Conservation (phyloP, 2,329 filamentous ascomycete species). For the Immersiporthe knoxdaviesiana region DNA sequence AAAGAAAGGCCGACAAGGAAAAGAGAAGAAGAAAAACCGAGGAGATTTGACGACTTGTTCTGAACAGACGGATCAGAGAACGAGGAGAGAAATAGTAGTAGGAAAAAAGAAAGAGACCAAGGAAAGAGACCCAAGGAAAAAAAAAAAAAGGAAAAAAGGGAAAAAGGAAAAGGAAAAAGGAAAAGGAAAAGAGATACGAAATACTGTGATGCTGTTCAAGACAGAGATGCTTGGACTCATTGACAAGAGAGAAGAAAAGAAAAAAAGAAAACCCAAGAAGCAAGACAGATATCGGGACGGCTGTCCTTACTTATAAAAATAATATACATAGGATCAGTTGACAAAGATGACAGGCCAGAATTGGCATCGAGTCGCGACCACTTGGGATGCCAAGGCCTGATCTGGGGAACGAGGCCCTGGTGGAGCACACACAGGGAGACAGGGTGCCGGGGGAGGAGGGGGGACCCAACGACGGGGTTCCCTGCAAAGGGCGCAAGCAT, state of each 20-base stretch:
- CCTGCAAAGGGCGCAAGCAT: constrained; percentile 22
- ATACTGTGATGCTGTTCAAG: constrained; percentile 50
- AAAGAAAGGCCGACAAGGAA: constrained; percentile 25
- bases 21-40: constrained; percentile 10
- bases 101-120: constrained; percentile 24
- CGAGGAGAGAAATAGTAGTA: constrained; percentile 25
- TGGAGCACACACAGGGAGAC: constrained; percentile 11
- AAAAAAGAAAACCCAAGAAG: constrained; percentile 37
- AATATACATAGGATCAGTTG: constrained; percentile 15
- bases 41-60: constrained; percentile 20
- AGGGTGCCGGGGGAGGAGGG: constrained; percentile 2
- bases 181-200: constrained; percentile 38
- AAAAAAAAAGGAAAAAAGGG: constrained; percentile 32
- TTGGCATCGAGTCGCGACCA: constrained; percentile 2
- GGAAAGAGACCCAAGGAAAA: constrained; percentile 23
- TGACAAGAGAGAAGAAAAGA: constrained; percentile 42
- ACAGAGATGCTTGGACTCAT: constrained; percentile 40
- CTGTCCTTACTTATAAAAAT: constrained; percentile 16
- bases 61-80: constrained; percentile 15
- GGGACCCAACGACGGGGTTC: neutral
- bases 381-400: constrained; percentile 7
- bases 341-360: constrained; percentile 18
- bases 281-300: constrained; percentile 29
- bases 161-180: constrained; percentile 29
- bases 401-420: constrained; percentile 7